Evolutionary conservation across 2,329 filamentous ascomycete species (phyloP).

Genomic region (Exserohilum rostratum): DNA sequence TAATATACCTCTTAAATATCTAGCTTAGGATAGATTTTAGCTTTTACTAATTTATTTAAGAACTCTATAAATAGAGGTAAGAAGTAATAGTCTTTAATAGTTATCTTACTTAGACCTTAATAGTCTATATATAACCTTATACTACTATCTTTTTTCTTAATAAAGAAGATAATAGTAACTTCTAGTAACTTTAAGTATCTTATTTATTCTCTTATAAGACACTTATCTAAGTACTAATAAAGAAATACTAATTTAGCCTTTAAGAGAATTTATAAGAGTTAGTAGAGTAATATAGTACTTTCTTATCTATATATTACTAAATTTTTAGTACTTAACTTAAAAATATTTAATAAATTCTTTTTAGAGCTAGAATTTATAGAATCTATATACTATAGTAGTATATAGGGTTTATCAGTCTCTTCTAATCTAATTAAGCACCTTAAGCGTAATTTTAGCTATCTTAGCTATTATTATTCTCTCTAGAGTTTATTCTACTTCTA

Average conservation of each 20-base stretch:
- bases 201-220: background rate
- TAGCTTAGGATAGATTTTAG: background rate
- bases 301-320: background rate
- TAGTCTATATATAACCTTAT: background rate
- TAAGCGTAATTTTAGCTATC: too few species aligned
- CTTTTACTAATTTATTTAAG: background rate
- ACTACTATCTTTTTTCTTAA: background rate
- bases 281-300: background rate
- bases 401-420: background rate
- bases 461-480: too few species aligned
- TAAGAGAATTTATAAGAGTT: background rate
- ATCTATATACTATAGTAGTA: background rate
- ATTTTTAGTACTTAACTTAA: background rate
- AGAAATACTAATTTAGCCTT: background rate
- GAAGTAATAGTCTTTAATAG: background rate
- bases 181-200: background rate
- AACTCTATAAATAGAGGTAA: background rate
- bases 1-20: background rate
- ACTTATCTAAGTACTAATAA: background rate
- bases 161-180: background rate
- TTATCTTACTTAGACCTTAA: background rate
- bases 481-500: too few species aligned
- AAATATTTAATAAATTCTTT: background rate
- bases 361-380: background rate
- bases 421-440: background rate